Evolutionary conservation across 805 yeast genomes (phyloP).

Genomic region (Kuraishia capsulata): DNA sequence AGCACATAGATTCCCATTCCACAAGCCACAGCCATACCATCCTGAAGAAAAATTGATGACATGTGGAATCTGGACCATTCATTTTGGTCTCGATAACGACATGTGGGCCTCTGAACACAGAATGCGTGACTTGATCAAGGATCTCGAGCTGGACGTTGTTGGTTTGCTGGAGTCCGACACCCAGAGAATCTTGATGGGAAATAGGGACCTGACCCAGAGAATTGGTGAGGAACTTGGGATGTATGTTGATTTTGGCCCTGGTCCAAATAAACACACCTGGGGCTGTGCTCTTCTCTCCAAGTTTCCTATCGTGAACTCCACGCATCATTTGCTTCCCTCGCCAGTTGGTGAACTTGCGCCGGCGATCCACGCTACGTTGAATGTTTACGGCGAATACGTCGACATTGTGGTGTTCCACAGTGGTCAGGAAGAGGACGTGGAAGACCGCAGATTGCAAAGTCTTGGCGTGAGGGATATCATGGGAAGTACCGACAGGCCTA

Average conservation of each 20-base stretch:
- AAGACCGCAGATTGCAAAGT: slow-evolving; percentile 85
- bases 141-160: slow-evolving; percentile 83
- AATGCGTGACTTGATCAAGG: slow-evolving; percentile 75
- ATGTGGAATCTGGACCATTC: slow-evolving; percentile 98
- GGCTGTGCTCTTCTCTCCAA: slow-evolving; percentile 89
- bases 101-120: slow-evolving; percentile 96
- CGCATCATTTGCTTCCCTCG: slow-evolving; percentile 88
- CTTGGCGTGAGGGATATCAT: slow-evolving; percentile 66
- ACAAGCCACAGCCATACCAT: slow-evolving; percentile 58
- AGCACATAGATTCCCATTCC: slow-evolving; percentile 46
- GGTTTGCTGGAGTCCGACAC: slow-evolving; percentile 92
- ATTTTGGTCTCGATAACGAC: slow-evolving; percentile 93
- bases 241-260: slow-evolving; percentile 97
- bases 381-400: slow-evolving; percentile 76
- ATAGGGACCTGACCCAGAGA: slow-evolving; percentile 86
- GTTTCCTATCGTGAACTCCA: slow-evolving; percentile 85
- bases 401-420: slow-evolving; percentile 97
- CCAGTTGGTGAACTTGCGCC: slow-evolving; percentile 99
- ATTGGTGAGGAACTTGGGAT: slow-evolving; percentile 87
- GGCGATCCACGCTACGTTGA: slow-evolving; percentile 92
- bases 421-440: slow-evolving; percentile 96
- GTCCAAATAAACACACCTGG: slow-evolving; percentile 98
- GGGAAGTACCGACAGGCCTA: slow-evolving; percentile 78
- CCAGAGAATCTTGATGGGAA: slow-evolving; percentile 89
- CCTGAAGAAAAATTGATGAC: slow-evolving; percentile 69